These are phyloP conservation scores for Phytophthora ramorum DNA, from an alignment of 352 stramenopile genomes.

Conservation along the genomic window DNA sequence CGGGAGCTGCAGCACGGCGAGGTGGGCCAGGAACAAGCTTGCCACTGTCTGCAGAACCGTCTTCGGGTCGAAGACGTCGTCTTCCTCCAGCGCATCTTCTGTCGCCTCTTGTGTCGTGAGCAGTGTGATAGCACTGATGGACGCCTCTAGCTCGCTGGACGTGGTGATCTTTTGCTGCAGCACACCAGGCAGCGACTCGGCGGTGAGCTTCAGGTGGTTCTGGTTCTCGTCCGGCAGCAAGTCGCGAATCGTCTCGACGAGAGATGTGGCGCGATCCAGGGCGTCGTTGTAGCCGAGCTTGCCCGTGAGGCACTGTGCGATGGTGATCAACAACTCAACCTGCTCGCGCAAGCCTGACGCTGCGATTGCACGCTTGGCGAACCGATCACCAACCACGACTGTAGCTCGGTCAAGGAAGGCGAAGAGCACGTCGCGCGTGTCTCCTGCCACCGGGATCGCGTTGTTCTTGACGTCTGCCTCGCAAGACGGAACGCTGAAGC, in stretches of 20 bases:
- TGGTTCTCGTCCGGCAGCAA: constrained; percentile 56
- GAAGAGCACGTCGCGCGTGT: constrained; percentile 61
- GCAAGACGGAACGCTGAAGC: constrained; percentile 33
- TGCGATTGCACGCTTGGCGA: constrained; percentile 65
- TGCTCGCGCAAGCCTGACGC: constrained; percentile 55
- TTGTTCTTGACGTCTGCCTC: constrained; percentile 47
- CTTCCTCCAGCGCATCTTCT: constrained; percentile 48
- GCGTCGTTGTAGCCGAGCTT: constrained; percentile 56
- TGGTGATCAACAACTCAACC: constrained; percentile 65
- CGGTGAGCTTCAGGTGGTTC: constrained; percentile 62
- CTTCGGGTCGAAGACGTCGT: constrained; percentile 41
- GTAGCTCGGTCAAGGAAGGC: constrained; percentile 65
- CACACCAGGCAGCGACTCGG: constrained; percentile 37
- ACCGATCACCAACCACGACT: constrained; percentile 57
- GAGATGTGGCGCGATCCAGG: constrained; percentile 37
- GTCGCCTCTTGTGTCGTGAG: constrained; percentile 65
- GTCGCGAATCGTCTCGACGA: constrained; percentile 54
- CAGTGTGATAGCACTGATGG: constrained; percentile 66
- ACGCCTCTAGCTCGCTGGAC: constrained; percentile 28
- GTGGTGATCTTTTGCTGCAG: constrained; percentile 37
- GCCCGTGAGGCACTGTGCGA: constrained; percentile 60
- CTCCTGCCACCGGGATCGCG: constrained; percentile 36
- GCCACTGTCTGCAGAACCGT: constrained; percentile 52
- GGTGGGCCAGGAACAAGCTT: constrained; percentile 61
- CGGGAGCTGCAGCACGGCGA: constrained; percentile 58